A percentile compares a stretch with the other conserved stretches of the same genome.
These are phyloP conservation scores for Tricholoma sp. DNA, from an alignment of 768 basidiomycete species.

Conservation along the genomic window DNA sequence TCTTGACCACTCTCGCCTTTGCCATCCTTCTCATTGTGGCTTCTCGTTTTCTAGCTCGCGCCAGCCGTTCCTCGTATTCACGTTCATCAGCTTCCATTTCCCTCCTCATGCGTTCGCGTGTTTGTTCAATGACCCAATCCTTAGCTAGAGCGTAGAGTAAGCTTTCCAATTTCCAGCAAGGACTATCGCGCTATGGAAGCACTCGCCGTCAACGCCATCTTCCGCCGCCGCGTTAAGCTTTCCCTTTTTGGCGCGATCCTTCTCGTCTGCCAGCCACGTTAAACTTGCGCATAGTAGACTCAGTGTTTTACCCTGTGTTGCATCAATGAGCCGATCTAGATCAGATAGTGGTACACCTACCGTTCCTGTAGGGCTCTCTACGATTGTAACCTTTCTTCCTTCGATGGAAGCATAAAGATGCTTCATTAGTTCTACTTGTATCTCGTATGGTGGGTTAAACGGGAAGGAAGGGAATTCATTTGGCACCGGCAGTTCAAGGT, in stretches of 20 bases:
- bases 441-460: slow-evolving; percentile 74
- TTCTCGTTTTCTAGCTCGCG: slow-evolving; percentile 59
- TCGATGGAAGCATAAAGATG: slow-evolving; percentile 83
- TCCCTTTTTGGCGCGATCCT: slow-evolving; percentile 63
- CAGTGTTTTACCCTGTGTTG: slow-evolving; percentile 74
- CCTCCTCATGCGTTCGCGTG: slow-evolving; percentile 54
- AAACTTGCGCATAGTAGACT: slow-evolving; percentile 73
- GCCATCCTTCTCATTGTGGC: slow-evolving; percentile 47
- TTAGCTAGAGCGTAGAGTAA: slow-evolving; percentile 35
- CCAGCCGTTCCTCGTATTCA: slow-evolving; percentile 59
- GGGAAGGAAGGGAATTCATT: slow-evolving; percentile 74
- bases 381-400: slow-evolving; percentile 65
- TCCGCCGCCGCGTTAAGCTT: slow-evolving; percentile 40
- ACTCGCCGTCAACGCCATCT: slow-evolving; percentile 28
- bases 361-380: slow-evolving; percentile 89
- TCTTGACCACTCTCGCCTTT: slow-evolving; percentile 56
- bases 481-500: slow-evolving; percentile 57
- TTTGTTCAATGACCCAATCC: slow-evolving; percentile 75
- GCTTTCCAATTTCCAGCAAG: not conserved
- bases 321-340: not conserved
- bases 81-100: slow-evolving; percentile 65
- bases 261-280: slow-evolving; percentile 71
- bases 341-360: slow-evolving; percentile 33
- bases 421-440: slow-evolving; percentile 84
- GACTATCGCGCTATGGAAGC: not conserved